These are phyloP conservation scores for Asterochloris sp. DNA, from an alignment of 139 green algal species.

Conservation along the genomic window DNA sequence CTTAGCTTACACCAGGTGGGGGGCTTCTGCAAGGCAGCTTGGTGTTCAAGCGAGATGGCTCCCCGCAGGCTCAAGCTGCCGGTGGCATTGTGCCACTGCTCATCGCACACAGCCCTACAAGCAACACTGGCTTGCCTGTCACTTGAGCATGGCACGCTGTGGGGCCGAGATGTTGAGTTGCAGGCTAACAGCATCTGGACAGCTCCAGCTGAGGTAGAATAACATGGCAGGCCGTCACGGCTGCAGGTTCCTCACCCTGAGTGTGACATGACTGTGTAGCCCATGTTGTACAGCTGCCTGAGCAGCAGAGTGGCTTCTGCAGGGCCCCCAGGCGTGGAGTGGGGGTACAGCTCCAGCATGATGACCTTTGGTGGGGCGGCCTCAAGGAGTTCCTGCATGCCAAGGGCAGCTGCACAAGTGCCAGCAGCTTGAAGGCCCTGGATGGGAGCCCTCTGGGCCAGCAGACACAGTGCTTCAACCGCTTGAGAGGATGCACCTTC, in stretches of 20 bases:
- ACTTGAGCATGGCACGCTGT: too few species aligned
- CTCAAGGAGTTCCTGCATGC: slow-evolving; percentile 14
- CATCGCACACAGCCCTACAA: slow-evolving; percentile 60
- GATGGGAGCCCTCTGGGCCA: too few species aligned
- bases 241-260: slow-evolving; percentile 33
- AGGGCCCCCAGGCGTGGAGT: slow-evolving; percentile 32
- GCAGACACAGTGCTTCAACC: too few species aligned
- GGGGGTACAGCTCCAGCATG: slow-evolving; percentile 62
- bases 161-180: too few species aligned
- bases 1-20: slow-evolving; percentile 78
- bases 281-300: slow-evolving; percentile 50
- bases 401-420: too few species aligned
- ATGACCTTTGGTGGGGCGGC: slow-evolving; percentile 48
- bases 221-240: too few species aligned
- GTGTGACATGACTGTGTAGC: slow-evolving; percentile 73
- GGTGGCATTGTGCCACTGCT: slow-evolving; percentile 69
- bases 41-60: slow-evolving; percentile 11
- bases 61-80: slow-evolving; percentile 36
- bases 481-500: too few species aligned
- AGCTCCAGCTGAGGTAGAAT: too few species aligned
- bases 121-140: not conserved
- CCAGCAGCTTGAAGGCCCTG: too few species aligned
- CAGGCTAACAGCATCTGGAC: too few species aligned
- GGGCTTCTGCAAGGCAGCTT: slow-evolving; percentile 36
- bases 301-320: slow-evolving; percentile 43